Percentiles rank a stretch among this genome's conserved stretches.
Conservation (phyloP, 2,329 filamentous ascomycete genomes). For the Fusarium sp. region DNA sequence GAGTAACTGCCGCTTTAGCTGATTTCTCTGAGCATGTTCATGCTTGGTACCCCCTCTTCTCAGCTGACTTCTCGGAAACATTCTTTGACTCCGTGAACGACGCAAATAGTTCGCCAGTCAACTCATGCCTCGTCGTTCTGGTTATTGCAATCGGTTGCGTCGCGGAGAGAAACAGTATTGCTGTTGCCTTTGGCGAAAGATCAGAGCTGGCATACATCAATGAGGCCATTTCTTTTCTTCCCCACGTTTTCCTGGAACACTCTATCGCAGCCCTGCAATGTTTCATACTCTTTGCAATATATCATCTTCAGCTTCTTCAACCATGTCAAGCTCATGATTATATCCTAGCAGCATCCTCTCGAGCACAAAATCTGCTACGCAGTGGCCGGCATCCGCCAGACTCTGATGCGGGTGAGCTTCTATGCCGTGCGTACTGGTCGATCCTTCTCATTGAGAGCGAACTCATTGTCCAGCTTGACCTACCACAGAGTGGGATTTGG, state of each 20-base stretch:
- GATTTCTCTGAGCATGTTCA: constrained; percentile 7
- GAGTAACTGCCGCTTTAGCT: neutral
- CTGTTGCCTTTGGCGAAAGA: constrained; percentile 1
- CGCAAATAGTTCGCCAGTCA: neutral
- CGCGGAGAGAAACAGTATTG: neutral
- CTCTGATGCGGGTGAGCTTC: neutral
- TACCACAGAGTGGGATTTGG: constrained; percentile 13
- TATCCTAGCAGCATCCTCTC: constrained; percentile 1
- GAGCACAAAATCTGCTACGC: constrained; percentile 10
- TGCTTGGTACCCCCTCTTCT: constrained; percentile 7
- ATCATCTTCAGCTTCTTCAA: constrained; percentile 2
- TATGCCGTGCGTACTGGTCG: constrained; percentile 14
- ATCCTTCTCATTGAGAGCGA: constrained; percentile 18
- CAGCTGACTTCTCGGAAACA: constrained; percentile 3
- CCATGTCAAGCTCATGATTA: constrained; percentile 18
- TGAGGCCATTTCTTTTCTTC: constrained; percentile 6
- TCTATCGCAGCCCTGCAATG: constrained; percentile 5
- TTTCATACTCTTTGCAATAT: neutral
- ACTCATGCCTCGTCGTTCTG: constrained; percentile 10
- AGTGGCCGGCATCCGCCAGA: neutral
- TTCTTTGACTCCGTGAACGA: constrained; percentile 2
- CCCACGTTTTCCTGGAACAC: constrained; percentile 5
- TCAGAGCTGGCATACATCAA: neutral
- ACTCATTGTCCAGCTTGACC: constrained; percentile 5
- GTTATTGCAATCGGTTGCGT: constrained; percentile 4